Evolutionary conservation across 2,329 filamentous ascomycete genomes (phyloP).

Genomic region (Cercospora beticola): DNA sequence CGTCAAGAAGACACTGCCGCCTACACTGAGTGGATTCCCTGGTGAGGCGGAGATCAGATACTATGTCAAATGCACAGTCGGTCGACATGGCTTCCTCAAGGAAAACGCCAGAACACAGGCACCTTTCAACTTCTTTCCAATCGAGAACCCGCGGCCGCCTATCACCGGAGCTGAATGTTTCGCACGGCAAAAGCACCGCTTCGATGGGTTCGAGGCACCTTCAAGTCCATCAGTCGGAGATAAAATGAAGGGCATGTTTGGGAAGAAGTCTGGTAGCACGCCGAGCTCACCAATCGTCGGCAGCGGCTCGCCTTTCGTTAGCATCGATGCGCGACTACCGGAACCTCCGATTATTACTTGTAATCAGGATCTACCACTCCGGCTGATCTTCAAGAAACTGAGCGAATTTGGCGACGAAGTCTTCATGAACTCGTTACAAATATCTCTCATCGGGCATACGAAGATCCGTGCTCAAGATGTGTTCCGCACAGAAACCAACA

Average conservation of each 20-base stretch:
- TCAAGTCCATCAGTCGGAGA: slow-evolving; percentile 33
- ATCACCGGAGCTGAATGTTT: slow-evolving; percentile 74
- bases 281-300: slow-evolving; percentile 27
- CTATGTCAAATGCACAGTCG: slow-evolving; percentile 92
- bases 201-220: slow-evolving; percentile 40
- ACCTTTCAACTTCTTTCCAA: slow-evolving; percentile 84
- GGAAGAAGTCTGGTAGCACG: slow-evolving; percentile 34
- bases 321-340: slow-evolving; percentile 80
- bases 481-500: slow-evolving; percentile 65
- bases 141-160: slow-evolving; percentile 77
- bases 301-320: slow-evolving; percentile 56
- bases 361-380: slow-evolving; percentile 78
- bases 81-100: slow-evolving; percentile 82
- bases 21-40: slow-evolving; percentile 82
- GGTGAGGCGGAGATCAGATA: slow-evolving; percentile 88
- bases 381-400: slow-evolving; percentile 75
- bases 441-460: slow-evolving; percentile 78
- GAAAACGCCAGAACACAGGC: slow-evolving; percentile 71
- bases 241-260: slow-evolving; percentile 63
- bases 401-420: slow-evolving; percentile 67
- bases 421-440: slow-evolving; percentile 74
- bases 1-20: slow-evolving; percentile 82
- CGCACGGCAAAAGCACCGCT: slow-evolving; percentile 69
- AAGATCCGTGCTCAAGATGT: slow-evolving; percentile 76
- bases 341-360: slow-evolving; percentile 87